Base-by-base conservation (phyloP, 129 eudicot genomes). In the Tagetes erecta region DNA sequence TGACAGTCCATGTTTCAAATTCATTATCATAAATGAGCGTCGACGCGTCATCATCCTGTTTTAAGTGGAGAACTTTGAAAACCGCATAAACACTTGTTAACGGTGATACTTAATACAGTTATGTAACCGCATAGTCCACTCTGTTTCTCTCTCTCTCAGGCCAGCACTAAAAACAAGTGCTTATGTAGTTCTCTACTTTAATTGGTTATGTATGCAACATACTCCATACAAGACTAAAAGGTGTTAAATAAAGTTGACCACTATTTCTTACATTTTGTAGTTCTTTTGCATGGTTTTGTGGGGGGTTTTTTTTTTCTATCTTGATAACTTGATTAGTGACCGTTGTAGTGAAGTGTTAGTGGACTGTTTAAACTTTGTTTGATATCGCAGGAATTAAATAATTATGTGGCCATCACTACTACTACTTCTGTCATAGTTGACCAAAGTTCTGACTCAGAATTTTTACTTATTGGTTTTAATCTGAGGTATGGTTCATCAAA, bases 371-470 rank as follows among this genome's bases (percentile, higher is more conserved):
- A 62, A 53, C 31, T 8, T 78, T 67, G 14, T 33, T 64, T 53
- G 36, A 59, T 58, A 46, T 62, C 84, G 83, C 80, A 93, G 98
- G 98, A 93, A 78, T 80, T 93, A 51, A 78, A 72, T 86, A 84
- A 74, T 79, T 93, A 90, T 87, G 27, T 93, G 92, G 73, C 78
- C 27, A 76, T 88, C 83, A 90, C 83, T 80, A 87, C 98, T 55
- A 76, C 98, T 13, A 93, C 98, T 42, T 58, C 96, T 57, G 80
- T 93, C 67, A 69, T 93, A 13, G 91, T 93, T 84, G 98, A 93
- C 85, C 88, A 84, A 69, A 90, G 98, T 80, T 78, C 91, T 75
- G 97, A 93, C 60, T 90, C 85, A 3, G 98, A 93, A 44, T 83
- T 79, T 83, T 83, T 93, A 64, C 89, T 90, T 38, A 86, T 93